Conservation (phyloP, 768 basidiomycete genomes). For the Trametopsis cervina region DNA sequence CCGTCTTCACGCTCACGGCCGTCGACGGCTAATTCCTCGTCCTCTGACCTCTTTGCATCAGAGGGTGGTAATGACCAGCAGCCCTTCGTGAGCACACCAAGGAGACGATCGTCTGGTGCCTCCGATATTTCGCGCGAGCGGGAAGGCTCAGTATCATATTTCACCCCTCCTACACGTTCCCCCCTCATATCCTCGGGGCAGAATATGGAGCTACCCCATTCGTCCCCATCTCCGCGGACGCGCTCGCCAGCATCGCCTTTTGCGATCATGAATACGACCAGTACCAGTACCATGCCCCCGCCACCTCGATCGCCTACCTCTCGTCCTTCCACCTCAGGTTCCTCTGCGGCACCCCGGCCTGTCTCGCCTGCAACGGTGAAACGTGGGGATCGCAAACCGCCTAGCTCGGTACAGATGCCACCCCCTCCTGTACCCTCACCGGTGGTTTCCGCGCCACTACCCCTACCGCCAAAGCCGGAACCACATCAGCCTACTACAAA, state of each 20-base stretch:
- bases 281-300: background rate
- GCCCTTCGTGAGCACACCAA: background rate
- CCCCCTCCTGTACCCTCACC: conserved; percentile 9
- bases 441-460: background rate
- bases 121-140: conserved; percentile 10
- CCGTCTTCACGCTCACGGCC: background rate
- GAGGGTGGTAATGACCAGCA: background rate
- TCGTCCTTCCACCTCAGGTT: conserved; percentile 8
- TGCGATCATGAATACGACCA: background rate
- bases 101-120: conserved; percentile 6
- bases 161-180: conserved; percentile 9
- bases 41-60: background rate
- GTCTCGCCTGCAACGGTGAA: conserved; percentile 4
- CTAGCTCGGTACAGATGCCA: conserved; percentile 7
- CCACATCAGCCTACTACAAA: conserved; percentile 14
- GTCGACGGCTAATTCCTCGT: conserved; percentile 5
- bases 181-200: conserved; percentile 5
- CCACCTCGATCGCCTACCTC: conserved; percentile 1
- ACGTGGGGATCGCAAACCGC: conserved; percentile 1
- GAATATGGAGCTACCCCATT: background rate
- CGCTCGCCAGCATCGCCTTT: conserved; percentile 6
- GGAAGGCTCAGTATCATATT: background rate
- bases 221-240: background rate
- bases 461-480: conserved; percentile 7
- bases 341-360: conserved; percentile 2